A percentile compares a stretch with the other conserved stretches of the same genome.
Conservation (phyloP, 2,329 filamentous ascomycete genomes). For the Phialemoniopsis sp. region DNA sequence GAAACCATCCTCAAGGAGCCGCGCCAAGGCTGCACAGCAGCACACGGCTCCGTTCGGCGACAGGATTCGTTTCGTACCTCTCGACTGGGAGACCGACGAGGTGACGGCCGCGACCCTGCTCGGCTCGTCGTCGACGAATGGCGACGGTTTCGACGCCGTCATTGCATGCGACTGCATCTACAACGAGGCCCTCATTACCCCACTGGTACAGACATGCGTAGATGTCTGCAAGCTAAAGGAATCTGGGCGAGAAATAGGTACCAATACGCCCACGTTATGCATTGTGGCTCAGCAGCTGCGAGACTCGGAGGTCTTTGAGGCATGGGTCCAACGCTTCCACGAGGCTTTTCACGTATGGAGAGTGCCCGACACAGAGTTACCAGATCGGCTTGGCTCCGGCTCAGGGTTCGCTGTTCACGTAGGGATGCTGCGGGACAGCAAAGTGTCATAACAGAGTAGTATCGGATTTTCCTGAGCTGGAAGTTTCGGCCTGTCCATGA, state of each 20-base stretch:
- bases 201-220: slow-evolving; percentile 76
- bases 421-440: slow-evolving; percentile 51
- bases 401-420: slow-evolving; percentile 82
- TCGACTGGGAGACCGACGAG: slow-evolving; percentile 80
- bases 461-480: too few relatives aligned
- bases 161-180: slow-evolving; percentile 93
- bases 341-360: slow-evolving; percentile 71
- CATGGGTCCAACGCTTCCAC: slow-evolving; percentile 70
- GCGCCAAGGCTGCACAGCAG: not conserved
- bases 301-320: slow-evolving; percentile 77
- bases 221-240: slow-evolving; percentile 54
- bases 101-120: slow-evolving; percentile 35
- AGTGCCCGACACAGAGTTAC: slow-evolving; percentile 60
- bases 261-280: slow-evolving; percentile 44
- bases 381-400: slow-evolving; percentile 52
- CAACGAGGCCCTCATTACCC: slow-evolving; percentile 79
- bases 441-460: too few relatives aligned
- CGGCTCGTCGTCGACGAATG: slow-evolving; percentile 25
- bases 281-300: slow-evolving; percentile 87
- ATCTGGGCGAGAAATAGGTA: too few relatives aligned
- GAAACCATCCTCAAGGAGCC: slow-evolving; percentile 9
- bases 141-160: slow-evolving; percentile 62
- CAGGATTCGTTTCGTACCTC: slow-evolving; percentile 51
- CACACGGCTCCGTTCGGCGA: slow-evolving; percentile 8
- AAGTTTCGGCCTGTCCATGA: too few relatives aligned